Evolutionary conservation across 495 filamentous ascomycete genomes (phyloP), one percentile per base, ranked within the genome.

Genomic region (Extremus antarcticus): DNA sequence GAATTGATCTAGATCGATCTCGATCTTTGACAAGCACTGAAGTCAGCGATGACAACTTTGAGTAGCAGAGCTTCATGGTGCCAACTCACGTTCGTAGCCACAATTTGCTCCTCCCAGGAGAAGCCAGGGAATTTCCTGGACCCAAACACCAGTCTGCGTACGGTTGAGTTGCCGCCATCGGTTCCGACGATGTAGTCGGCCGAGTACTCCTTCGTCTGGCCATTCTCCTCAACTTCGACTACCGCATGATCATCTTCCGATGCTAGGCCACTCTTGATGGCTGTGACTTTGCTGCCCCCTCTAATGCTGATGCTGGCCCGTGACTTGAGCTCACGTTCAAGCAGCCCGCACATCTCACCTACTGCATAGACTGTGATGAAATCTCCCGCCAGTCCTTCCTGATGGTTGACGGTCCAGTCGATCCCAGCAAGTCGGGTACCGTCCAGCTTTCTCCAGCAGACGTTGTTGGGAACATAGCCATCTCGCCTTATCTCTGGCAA

Each of bases 1-100:
- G 25, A 61, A 54, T 19, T 51, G 47, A 21, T 56, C 57, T n/a
- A 65, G 64, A 19, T 55, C 53, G 29, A 55, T 55, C 16, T 32
- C 24, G 4, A 43, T 55, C 15, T 54, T 43, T 2, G 51, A 35
- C 7, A 35, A 7, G n/a, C n/a, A n/a, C n/a, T n/a, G n/a, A n/a
- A n/a, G n/a, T n/a, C n/a, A n/a, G n/a, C n/a, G n/a, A n/a, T n/a
- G n/a, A n/a, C n/a, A n/a, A n/a, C n/a, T n/a, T n/a, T n/a, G n/a
- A n/a, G n/a, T n/a, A n/a, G n/a, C n/a, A n/a, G n/a, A n/a, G n/a
- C n/a, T n/a, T n/a, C n/a, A n/a, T n/a, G n/a, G n/a, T n/a, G n/a
- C n/a, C 7, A 35, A 35, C 29, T 35, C 29, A 35, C 29, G 20
- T 52, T 52, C 35, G 50, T 52, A 13, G 50, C 50, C 16, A 52